Evolutionary conservation across 176 grass and related monocot genomes (phyloP), one percentile per base, ranked within the genome.

Genomic region (Avena insularis): DNA sequence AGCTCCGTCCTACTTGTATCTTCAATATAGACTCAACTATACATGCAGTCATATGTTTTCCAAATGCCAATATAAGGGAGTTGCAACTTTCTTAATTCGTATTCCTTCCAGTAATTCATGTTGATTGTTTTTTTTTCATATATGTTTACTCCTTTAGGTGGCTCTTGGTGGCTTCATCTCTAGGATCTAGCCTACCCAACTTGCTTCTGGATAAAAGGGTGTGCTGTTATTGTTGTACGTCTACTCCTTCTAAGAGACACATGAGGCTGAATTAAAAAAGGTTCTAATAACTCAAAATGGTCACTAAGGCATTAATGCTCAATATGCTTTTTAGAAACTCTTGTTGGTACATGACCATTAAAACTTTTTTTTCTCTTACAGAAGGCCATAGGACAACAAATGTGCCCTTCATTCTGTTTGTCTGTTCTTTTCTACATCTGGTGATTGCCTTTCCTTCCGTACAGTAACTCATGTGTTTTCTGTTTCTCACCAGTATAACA

Each of bases 401-500:
- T 35, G 63, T 33, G 38, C 59, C n/a, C 65, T 54, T 83, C 69
- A 23, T 11, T 83, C 19, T 74, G 20, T 74, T 59, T 84, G 11
- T 35, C 19, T 21, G 10, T 74, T 62, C 69, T 75, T 21, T 75
- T 59, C 58, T 47, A 12, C 19, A 62, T 84, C 54, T 57, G 54
- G 54, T 6, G 15, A 56, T 56, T 57, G 16, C 54, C 54, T 35
- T 75, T 49, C 9, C 31, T 43, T 77, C 49, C 23, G 33, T 29
- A 29, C 59, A 2, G 57, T 71, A 33, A 85, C 58, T 77, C 75
- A 16, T 38, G 25, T 85, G 45, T 19, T 51, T 65, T 64, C 9
- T 48, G 11, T 77, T 46, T 64, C 72, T 77, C 12, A n/a, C 56
- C n/a, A 85, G 83, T 77, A 71, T 73, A 85, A 85, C 58, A 85